These are phyloP conservation scores for Plectosphaerella plurivora DNA, from an alignment of 2,329 filamentous ascomycete species.

Conservation along the genomic window DNA sequence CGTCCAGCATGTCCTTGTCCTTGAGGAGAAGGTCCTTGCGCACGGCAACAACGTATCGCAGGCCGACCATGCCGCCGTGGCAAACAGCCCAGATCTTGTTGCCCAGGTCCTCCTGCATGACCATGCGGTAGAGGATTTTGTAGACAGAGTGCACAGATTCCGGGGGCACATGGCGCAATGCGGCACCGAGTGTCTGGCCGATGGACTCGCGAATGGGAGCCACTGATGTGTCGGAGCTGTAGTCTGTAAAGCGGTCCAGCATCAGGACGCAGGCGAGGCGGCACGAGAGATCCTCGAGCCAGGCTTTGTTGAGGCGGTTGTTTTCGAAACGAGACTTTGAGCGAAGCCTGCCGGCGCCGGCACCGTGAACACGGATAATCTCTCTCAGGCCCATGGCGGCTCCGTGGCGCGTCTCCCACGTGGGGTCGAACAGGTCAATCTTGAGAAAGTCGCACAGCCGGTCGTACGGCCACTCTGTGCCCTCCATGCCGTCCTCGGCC, in stretches of 20 bases:
- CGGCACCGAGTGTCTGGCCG: constrained; percentile 86
- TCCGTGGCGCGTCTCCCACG: constrained; percentile 94
- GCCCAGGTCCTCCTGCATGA: constrained; percentile 81
- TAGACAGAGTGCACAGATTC: constrained; percentile 82
- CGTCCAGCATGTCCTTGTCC: constrained; percentile 83
- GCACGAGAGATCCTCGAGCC: constrained; percentile 94
- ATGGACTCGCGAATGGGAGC: constrained; percentile 94
- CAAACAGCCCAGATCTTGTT: constrained; percentile 89
- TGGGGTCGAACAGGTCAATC: constrained; percentile 86
- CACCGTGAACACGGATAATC: constrained; percentile 85
- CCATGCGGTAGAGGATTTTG: constrained; percentile 77
- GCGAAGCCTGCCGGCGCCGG: constrained; percentile 73
- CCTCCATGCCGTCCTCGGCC: constrained; percentile 69
- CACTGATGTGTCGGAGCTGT: constrained; percentile 94
- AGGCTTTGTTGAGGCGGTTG: constrained; percentile 71
- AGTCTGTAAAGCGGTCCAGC: constrained; percentile 95
- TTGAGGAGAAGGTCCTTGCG: constrained; percentile 86
- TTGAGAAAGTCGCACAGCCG: constrained; percentile 90
- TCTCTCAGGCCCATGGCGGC: constrained; percentile 94
- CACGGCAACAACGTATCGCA: constrained; percentile 92
- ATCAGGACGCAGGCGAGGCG: constrained; percentile 94
- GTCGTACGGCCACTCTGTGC: constrained; percentile 89
- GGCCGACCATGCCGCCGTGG: constrained; percentile 95
- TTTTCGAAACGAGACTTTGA: constrained; percentile 72
- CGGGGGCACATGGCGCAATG: constrained; percentile 77